phyloP scores from a whole-genome alignment of 192 early-diverging fungal species.

The Phlyctochytrium bullatum region DNA sequence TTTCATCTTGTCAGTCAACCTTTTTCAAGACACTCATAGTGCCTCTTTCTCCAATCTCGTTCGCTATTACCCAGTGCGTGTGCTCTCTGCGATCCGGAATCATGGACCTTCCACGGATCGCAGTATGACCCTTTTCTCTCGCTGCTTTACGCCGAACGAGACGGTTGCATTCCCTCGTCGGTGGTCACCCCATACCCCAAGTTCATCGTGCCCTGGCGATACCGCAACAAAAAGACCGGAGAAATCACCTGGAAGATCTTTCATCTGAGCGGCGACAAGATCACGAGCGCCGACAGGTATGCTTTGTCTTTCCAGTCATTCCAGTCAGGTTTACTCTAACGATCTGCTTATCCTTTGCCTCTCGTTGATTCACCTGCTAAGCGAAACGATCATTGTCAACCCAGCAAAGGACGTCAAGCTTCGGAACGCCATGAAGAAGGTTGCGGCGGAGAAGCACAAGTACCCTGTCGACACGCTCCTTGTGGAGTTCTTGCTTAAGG shows the following conservation, averaged over 20 bases:
- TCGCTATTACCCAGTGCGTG: constrained; percentile 23
- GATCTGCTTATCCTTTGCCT: background rate
- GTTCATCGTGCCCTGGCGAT: constrained; percentile 53
- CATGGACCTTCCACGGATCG: constrained; percentile 37
- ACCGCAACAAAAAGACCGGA: constrained; percentile 37
- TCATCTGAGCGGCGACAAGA: constrained; percentile 37
- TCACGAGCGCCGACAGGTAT: constrained; percentile 42
- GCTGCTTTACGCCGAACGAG: constrained; percentile 36
- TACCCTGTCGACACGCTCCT: constrained; percentile 22
- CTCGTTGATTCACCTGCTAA: too few relatives aligned
- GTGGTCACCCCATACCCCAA: constrained; percentile 23
- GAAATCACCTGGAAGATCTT: constrained; percentile 50
- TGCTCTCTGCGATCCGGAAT: constrained; percentile 32
- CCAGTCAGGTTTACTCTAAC: background rate
- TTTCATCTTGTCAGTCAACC: background rate
- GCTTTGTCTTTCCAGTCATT: constrained; percentile 10
- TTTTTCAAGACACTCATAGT: background rate
- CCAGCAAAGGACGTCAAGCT: constrained; percentile 27
- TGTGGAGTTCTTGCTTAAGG: constrained; percentile 42
- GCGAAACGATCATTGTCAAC: constrained; percentile 49
- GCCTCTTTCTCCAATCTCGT: background rate
- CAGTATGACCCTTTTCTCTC: constrained; percentile 39
- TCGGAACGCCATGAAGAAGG: constrained; percentile 24
- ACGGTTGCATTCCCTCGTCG: constrained; percentile 48
- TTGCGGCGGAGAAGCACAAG: background rate